Percentiles rank a stretch among this genome's conserved stretches.
Evolutionary conservation across 2,329 filamentous ascomycete species (phyloP).

Genomic region (Amylocarpus encephaloides): DNA sequence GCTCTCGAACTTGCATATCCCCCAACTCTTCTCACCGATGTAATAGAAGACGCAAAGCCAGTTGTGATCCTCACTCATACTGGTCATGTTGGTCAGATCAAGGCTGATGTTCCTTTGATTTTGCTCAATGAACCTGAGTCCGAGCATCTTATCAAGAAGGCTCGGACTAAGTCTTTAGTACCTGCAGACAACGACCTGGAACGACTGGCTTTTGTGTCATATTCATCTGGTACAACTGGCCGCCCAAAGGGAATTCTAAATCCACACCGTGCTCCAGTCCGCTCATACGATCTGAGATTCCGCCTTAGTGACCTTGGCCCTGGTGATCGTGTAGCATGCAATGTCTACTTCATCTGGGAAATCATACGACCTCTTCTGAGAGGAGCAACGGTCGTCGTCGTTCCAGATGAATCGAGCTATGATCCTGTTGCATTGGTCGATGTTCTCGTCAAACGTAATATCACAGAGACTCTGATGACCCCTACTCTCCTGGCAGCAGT

Average conservation of each 20-base stretch:
- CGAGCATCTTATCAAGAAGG: conserved; percentile 8
- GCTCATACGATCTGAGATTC: conserved; percentile 70
- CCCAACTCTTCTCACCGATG: conserved; percentile 64
- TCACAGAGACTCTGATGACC: conserved; percentile 80
- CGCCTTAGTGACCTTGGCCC: conserved; percentile 60
- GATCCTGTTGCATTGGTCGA: conserved; percentile 70
- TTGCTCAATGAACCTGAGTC: conserved; percentile 48
- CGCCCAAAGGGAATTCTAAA: conserved; percentile 80
- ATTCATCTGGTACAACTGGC: conserved; percentile 81
- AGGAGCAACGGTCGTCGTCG: conserved; percentile 68
- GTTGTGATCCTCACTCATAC: conserved; percentile 63
- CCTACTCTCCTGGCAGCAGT: conserved; percentile 72
- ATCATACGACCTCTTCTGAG: conserved; percentile 70
- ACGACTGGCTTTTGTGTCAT: conserved; percentile 71
- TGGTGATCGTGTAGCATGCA: conserved; percentile 76
- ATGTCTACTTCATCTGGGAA: conserved; percentile 85
- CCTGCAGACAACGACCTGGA: conserved; percentile 64
- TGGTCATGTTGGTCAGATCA: conserved; percentile 59
- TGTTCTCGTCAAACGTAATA: conserved; percentile 55
- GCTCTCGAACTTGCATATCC: conserved; percentile 77
- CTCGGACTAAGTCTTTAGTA: conserved; percentile 34
- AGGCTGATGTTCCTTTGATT: conserved; percentile 56
- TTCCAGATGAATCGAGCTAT: conserved; percentile 72
- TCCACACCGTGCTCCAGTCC: conserved; percentile 65
- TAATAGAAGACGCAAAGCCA: conserved; percentile 69